phyloP scores from a whole-genome alignment of 306 rosid species.

The Prunus persica region DNA sequence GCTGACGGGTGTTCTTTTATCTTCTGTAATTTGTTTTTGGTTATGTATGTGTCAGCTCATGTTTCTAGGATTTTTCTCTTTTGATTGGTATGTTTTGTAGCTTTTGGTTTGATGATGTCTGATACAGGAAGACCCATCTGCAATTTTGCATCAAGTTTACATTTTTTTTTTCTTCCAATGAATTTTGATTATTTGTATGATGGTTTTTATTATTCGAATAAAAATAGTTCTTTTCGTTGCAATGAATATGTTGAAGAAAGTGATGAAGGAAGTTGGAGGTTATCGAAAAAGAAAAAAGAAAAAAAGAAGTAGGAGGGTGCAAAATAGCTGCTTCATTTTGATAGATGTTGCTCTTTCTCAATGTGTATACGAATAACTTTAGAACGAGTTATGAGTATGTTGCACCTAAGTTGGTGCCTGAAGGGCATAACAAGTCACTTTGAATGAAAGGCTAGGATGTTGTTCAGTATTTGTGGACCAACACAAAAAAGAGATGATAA shows the following conservation, averaged over 20 bases:
- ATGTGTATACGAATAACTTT: not conserved
- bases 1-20: not conserved
- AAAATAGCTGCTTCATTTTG: not conserved
- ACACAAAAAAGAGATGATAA: not conserved
- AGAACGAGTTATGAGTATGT: not conserved
- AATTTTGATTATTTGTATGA: slow-evolving; percentile 1
- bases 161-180: not conserved
- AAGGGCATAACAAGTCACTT: not conserved
- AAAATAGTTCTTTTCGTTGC: not conserved
- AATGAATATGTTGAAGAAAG: not conserved
- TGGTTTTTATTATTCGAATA: not conserved
- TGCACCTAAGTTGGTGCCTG: not conserved
- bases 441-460: slow-evolving; percentile 2
- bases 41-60: not conserved
- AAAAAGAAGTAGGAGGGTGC: not conserved
- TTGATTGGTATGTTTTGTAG: not conserved
- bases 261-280: not conserved
- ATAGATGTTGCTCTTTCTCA: not conserved
- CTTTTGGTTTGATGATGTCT: not conserved
- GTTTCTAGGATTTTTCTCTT: not conserved
- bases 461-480: not conserved
- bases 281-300: not conserved
- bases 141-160: not conserved
- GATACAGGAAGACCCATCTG: not conserved
- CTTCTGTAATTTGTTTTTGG: not conserved